phyloP scores from a whole-genome alignment of 2,329 filamentous ascomycete genomes.

The Trichoderma atroviride region DNA sequence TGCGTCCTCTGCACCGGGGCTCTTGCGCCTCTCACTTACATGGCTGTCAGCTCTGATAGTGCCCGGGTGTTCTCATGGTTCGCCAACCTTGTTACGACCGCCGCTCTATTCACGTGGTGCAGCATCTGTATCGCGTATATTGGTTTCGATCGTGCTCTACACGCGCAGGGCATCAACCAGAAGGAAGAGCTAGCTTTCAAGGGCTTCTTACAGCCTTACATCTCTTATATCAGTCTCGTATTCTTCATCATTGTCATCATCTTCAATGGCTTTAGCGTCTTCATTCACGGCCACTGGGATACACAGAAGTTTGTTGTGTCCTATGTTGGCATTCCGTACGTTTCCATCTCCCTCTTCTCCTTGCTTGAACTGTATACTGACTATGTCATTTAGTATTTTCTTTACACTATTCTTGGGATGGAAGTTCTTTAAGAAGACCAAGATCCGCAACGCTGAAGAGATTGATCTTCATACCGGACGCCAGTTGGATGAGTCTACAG shows the following conservation, averaged over 20 bases:
- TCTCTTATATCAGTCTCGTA: constrained; percentile 52
- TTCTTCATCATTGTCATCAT: constrained; percentile 53
- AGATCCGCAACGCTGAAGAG: background rate
- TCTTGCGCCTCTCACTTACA: constrained; percentile 54
- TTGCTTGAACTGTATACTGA: background rate
- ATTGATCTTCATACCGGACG: constrained; percentile 9
- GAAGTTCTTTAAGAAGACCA: constrained; percentile 52
- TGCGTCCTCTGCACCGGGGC: constrained; percentile 52
- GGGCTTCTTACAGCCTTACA: constrained; percentile 54
- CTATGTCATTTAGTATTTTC: constrained; percentile 40
- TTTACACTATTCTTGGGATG: constrained; percentile 63
- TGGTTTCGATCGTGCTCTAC: constrained; percentile 45
- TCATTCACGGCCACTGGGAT: constrained; percentile 43
- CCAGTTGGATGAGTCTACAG: background rate
- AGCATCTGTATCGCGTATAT: constrained; percentile 54
- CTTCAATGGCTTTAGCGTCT: constrained; percentile 60
- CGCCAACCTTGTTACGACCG: constrained; percentile 56
- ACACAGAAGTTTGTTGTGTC: background rate
- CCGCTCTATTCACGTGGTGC: constrained; percentile 46
- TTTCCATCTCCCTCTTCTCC: background rate
- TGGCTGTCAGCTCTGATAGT: constrained; percentile 51
- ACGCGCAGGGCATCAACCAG: background rate
- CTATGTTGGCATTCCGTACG: background rate
- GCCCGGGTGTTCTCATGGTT: constrained; percentile 56
- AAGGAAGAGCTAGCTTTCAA: constrained; percentile 49